Evolutionary conservation across 2,329 filamentous ascomycete species (phyloP).

Genomic region (Diaporthe sp.): DNA sequence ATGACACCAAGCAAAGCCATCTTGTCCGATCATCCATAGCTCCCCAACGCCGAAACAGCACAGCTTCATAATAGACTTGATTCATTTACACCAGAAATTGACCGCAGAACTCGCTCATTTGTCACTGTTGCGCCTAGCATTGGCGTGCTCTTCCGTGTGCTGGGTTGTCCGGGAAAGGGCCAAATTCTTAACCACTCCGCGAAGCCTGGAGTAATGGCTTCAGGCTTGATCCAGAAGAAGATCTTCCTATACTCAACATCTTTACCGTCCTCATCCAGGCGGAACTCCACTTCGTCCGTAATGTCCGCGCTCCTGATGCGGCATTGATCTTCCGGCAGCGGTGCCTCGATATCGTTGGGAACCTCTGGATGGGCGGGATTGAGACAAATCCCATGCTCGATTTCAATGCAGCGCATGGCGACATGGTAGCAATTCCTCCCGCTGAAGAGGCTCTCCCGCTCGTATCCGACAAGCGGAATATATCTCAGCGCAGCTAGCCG

Average conservation of each 20-base stretch:
- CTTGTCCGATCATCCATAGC: background rate
- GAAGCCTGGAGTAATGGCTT: slow-evolving; percentile 29
- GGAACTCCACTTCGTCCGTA: slow-evolving; percentile 20
- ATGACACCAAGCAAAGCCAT: background rate
- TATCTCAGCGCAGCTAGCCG: slow-evolving; percentile 55
- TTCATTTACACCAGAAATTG: background rate
- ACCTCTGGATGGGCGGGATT: slow-evolving; percentile 28
- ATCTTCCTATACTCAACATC: slow-evolving; percentile 29
- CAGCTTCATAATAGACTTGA: background rate
- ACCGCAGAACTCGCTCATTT: background rate
- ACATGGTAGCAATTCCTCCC: slow-evolving; percentile 51
- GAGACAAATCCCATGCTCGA: slow-evolving; percentile 52
- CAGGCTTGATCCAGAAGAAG: slow-evolving; percentile 24
- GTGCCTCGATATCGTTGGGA: background rate
- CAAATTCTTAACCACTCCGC: slow-evolving; percentile 33
- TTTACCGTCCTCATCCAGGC: slow-evolving; percentile 8
- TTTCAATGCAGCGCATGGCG: slow-evolving; percentile 50
- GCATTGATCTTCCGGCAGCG: slow-evolving; percentile 28
- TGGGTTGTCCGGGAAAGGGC: background rate
- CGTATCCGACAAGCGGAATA: slow-evolving; percentile 48
- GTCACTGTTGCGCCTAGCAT: background rate
- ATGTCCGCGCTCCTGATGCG: slow-evolving; percentile 29
- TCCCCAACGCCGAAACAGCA: background rate
- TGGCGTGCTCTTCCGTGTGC: background rate
- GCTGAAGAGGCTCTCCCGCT: slow-evolving; percentile 58